Evolutionary conservation across 2,329 filamentous ascomycete genomes (phyloP).

Genomic region (Lasiodiplodia sp.): DNA sequence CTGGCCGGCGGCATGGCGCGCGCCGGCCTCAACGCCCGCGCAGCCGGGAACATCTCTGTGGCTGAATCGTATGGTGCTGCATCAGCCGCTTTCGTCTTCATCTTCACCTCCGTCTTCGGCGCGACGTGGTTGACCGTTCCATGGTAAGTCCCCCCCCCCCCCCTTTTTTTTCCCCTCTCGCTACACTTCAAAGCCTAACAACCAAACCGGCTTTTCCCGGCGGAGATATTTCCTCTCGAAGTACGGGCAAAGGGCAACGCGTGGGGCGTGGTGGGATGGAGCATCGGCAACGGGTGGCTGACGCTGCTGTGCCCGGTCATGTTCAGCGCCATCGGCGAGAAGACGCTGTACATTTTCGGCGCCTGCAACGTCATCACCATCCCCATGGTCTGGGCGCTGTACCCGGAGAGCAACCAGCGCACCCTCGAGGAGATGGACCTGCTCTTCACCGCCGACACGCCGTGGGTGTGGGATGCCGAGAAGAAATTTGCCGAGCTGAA

Average conservation of each 20-base stretch:
- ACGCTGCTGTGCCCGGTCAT: conserved; percentile 49
- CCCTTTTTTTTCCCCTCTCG: too few relatives aligned
- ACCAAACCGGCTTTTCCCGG: conserved; percentile 62
- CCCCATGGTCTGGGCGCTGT: conserved; percentile 75
- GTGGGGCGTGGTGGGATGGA: conserved; percentile 79
- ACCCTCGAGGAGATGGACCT: conserved; percentile 80
- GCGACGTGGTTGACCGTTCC: conserved; percentile 68
- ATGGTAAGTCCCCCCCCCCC: conserved; percentile 47
- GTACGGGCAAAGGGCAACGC: conserved; percentile 77
- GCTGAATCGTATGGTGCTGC: conserved; percentile 66
- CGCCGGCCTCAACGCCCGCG: conserved; percentile 58
- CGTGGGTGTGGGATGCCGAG: conserved; percentile 67
- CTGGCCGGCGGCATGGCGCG: conserved; percentile 69
- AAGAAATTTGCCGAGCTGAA: conserved; percentile 39
- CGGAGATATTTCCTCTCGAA: conserved; percentile 76
- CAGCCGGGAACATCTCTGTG: conserved; percentile 54
- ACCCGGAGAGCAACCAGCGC: conserved; percentile 76
- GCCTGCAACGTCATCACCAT: conserved; percentile 62
- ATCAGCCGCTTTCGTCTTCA: conserved; percentile 74
- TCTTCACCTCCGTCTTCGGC: conserved; percentile 71
- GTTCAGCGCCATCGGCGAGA: conserved; percentile 70
- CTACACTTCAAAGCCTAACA: conserved; percentile 37
- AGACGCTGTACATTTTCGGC: conserved; percentile 77
- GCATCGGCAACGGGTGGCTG: conserved; percentile 75
- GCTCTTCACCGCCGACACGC: conserved; percentile 70